Base-by-base conservation (phyloP, 192 early-diverging fungal genomes). In the Rhizophlyctis rosea region DNA sequence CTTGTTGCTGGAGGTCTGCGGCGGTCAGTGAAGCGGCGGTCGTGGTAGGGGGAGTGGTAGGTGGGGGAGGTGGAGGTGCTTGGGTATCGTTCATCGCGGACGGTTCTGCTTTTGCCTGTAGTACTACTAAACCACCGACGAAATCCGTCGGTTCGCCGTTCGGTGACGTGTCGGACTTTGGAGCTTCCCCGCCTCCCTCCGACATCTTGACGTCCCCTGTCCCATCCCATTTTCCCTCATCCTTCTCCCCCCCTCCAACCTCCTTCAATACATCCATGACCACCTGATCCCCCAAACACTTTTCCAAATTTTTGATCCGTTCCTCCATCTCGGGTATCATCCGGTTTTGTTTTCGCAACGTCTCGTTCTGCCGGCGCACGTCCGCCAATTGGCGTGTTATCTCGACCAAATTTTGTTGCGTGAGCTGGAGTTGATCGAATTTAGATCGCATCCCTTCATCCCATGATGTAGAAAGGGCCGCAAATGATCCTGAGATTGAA, bases 341-440 rank as follows among this genome's bases (percentile, higher is more conserved):
- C 32, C 29, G 18, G 47, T 57, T 72, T 61, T 83, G 64, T 25
- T 23, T 33, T 21, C 68, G 57, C n/a, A 79, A 59, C 7, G 48
- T 21, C 31, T 73, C 36, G 49, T 73, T 79, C 39, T 67, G 47
- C 11, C 62, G 58, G 7, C 74, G 61, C 24, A 71, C 51, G 18
- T 81, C 67, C 0, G 78, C 57, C 3, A 83, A 47, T 54, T 83
- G 71, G 24, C 51, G 3, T 0, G 77, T 59, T 27, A 85, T 61
- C 4, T 68, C 39, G 14, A 62, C 35, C 32, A 83, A 50, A 49
- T 78, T 64, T 3, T 32, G 53, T 30, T 68, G 70, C 9, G 68
- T 53, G 25, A 69, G 68, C 21, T 34, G 55, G 29, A 81, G 58
- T n/a, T 67, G 72, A 25, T 55, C 57, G 25, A 64, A 34, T 25